Base-by-base conservation (phyloP, 2,329 filamentous ascomycete species). In the Pseudogymnoascus sp. region DNA sequence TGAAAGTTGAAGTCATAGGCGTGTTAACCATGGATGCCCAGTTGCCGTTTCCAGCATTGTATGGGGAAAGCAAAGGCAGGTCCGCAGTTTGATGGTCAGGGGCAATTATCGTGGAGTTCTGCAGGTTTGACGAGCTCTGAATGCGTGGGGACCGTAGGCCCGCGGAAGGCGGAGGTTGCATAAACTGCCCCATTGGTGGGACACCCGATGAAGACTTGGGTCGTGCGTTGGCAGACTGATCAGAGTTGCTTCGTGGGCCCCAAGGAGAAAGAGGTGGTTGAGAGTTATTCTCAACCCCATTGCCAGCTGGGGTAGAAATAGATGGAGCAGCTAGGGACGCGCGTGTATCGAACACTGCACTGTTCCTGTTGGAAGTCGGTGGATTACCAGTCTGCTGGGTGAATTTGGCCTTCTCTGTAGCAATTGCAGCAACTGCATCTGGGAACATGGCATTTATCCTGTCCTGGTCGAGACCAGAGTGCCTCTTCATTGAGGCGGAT, bases 21-120 rank as follows among this genome's bases (percentile, higher is more conserved):
- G 94, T 99, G 75, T 96, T 97, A 64, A 95, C 86, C 89, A 96
- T 95, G 7, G 94, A 97, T 21, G 94, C 94, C 94, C 94, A 99
- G 77, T 94, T 97, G 60, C 90, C 90, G 71, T 90, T 90, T 58
- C 86, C 82, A 34, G 86, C 79, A 63, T 82, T 84, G 63, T 86
- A 92, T 0, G 94, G 94, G 15, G 94, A 97, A 61, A 99, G 78
- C 64, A 96, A 75, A 2, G 92, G 90, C 68, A 95, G 79, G 60
- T 92, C 90, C n/a, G 76, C 71, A 9, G 75, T 75, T 58, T 83
- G 80, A 65, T 83, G 84, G 57, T 95, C 89, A 19, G 82, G 82
- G 1, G 88, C 83, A 63, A 82, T 88, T 34, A 96, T 79, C 0
- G 89, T 94, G 10, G 91, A 95, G 67, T 75, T 95, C 74, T 96